Base-by-base conservation (phyloP, 352 stramenopile genomes). In the Globisporangium alternatum region DNA sequence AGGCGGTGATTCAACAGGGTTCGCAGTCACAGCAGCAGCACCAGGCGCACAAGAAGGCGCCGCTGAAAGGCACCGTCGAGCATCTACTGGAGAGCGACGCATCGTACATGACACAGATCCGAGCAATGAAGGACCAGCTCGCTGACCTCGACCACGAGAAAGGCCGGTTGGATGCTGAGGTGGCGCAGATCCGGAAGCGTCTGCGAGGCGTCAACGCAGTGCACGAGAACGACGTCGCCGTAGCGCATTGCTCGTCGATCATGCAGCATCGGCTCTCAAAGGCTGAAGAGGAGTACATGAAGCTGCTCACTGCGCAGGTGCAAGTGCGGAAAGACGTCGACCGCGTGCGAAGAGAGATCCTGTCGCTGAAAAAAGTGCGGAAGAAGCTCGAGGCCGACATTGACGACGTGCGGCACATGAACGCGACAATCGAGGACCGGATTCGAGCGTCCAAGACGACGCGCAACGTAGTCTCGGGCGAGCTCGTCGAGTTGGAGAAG, bases 231-330 rank as follows among this genome's bases (percentile, higher is more conserved):
- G 83, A 92, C 60, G 70, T 87, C 2, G 83, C 83, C 1, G 81
- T 92, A 3, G 83, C 83, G 10, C 81, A 92, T 60, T 92, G 81
- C 52, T 79, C 75, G 10, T 78, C 83, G 5, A 84, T 92, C 61
- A 87, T 92, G 80, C 81, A 90, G 66, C 80, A 90, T 53, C 81
- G 83, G 0, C 64, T 92, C 30, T 75, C 76, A 9, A 92, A 92
- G 59, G 80, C 80, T 0, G 81, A 92, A 49, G 82, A 90, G 58
- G 83, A 92, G 57, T 90, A 77, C 62, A 92, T 92, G 83, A 92
- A 90, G 56, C 68, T 88, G 8, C 71, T 91, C 44, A 90, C 77
- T 1, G 65, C 78, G 25, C 83, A 92, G 67, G 73, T 81, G 58
- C 69, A 84, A n/a, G 71, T 90, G 33, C 81, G 78, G 31, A 77